Evolutionary conservation across 331 rosid genomes (phyloP), one percentile per base, ranked within the genome.

Genomic region (Rhamnella rubrinervis): DNA sequence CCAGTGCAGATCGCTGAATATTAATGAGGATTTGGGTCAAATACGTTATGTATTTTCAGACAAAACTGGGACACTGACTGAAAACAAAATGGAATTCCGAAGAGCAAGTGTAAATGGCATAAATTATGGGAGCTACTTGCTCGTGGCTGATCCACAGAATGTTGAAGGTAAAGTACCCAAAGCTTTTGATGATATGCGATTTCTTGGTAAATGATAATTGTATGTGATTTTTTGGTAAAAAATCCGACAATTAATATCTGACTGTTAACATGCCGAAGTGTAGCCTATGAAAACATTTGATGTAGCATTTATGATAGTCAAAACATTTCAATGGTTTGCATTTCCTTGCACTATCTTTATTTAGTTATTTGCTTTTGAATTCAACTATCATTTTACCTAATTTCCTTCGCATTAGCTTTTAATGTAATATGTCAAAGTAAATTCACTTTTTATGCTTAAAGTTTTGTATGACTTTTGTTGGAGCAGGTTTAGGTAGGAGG

Each of bases 21-120:
- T 92, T 58, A 92, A 92, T 66, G 97, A 92, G 81, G 97, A 92
- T 84, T 81, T 92, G 85, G 97, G 97, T 64, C 97, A 92, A 79
- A 88, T 92, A 70, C 90, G 96, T 49, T 92, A 92, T 35, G 41
- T 92, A 39, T 92, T 92, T 80, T 89, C 97, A 31, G 97, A 92
- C 80, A 92, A 92, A 86, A 92, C 97, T 0, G 97, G 97, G 78
- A 92, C 97, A 37, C 88, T 92, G 7, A 92, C 97, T 5, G 96
- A 92, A 80, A 92, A 92, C 80, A 92, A 87, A 76, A 92, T 92
- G 97, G 97, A 89, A 82, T 92, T 92, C n/a, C 86, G 23, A 75
- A 84, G 84, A 80, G 97, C 97, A 50, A 89, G 97, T 64, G 81
- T 92, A 58, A 63, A 70, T 44, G 97, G 96, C 78, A 83, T 74